Conservation (phyloP, 371 early-diverging fungal species). For the Dichotomocladium elegans region DNA sequence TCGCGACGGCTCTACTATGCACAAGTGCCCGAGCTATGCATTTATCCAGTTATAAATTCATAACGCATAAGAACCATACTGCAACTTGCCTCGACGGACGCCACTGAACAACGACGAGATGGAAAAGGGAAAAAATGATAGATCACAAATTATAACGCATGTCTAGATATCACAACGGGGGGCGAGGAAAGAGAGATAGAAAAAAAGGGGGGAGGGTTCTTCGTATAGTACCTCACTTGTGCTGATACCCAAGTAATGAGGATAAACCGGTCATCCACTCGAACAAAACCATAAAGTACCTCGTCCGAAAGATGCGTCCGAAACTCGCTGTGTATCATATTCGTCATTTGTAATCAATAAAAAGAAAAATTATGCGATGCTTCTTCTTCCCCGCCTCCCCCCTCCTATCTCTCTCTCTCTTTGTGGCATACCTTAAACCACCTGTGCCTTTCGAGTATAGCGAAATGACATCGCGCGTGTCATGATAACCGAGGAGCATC, state of each 20-base stretch:
- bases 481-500: constrained; percentile 69
- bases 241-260: constrained; percentile 65
- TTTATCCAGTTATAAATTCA: neutral
- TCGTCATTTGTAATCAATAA: neutral
- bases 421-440: constrained; percentile 54
- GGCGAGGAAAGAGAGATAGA: neutral
- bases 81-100: constrained; percentile 55
- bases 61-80: neutral
- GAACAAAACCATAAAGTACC: constrained; percentile 62
- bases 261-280: constrained; percentile 60
- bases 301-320: constrained; percentile 55
- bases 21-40: constrained; percentile 62
- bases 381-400: neutral
- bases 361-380: too few species aligned
- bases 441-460: constrained; percentile 57
- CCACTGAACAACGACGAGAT: constrained; percentile 52
- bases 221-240: constrained; percentile 57
- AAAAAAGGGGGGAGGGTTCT: too few species aligned
- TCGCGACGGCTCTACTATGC: constrained; percentile 65
- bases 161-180: neutral
- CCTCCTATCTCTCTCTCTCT: neutral
- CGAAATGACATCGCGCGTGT: constrained; percentile 64
- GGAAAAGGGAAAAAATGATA: neutral
- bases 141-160: neutral
- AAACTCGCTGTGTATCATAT: constrained; percentile 41